Conservation (phyloP, 2,329 filamentous ascomycete genomes). For the Phialemoniopsis sp. region DNA sequence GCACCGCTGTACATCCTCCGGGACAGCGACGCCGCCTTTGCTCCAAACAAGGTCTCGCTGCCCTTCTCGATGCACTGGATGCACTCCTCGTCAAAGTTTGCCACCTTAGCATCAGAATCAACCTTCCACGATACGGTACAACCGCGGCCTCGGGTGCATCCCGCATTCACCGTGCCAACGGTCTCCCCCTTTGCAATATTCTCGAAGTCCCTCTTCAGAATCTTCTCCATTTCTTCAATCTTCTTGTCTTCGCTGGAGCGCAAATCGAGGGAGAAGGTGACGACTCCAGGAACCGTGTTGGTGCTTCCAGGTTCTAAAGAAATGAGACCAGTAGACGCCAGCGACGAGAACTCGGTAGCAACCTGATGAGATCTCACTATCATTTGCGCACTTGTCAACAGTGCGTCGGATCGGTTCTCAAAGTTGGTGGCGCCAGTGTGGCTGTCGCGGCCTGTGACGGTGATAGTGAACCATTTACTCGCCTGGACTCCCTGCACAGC, state of each 20-base stretch:
- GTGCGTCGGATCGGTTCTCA: slow-evolving; percentile 20
- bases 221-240: slow-evolving; percentile 52
- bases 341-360: slow-evolving; percentile 53
- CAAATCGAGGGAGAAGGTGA: slow-evolving; percentile 66
- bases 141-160: too few species aligned
- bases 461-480: slow-evolving; percentile 69
- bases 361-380: slow-evolving; percentile 63
- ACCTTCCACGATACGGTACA: too few species aligned
- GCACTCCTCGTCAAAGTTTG: too few species aligned
- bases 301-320: slow-evolving; percentile 46
- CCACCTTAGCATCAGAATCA: too few species aligned
- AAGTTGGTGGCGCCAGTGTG: slow-evolving; percentile 71
- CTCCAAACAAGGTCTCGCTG: too few species aligned
- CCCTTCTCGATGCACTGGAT: too few species aligned
- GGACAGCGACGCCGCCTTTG: slow-evolving; percentile 9
- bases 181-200: too few species aligned
- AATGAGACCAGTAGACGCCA: slow-evolving; percentile 69
- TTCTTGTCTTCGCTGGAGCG: slow-evolving; percentile 52
- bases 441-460: slow-evolving; percentile 61
- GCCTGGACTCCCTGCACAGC: slow-evolving; percentile 71
- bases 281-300: slow-evolving; percentile 68
- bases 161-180: too few species aligned
- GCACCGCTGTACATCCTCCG: slow-evolving; percentile 29
- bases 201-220: slow-evolving; percentile 52
- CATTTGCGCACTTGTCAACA: slow-evolving; percentile 50